phyloP scores from a whole-genome alignment of 2,329 filamentous ascomycete species.

The Pseudogymnoascus verrucosus region DNA sequence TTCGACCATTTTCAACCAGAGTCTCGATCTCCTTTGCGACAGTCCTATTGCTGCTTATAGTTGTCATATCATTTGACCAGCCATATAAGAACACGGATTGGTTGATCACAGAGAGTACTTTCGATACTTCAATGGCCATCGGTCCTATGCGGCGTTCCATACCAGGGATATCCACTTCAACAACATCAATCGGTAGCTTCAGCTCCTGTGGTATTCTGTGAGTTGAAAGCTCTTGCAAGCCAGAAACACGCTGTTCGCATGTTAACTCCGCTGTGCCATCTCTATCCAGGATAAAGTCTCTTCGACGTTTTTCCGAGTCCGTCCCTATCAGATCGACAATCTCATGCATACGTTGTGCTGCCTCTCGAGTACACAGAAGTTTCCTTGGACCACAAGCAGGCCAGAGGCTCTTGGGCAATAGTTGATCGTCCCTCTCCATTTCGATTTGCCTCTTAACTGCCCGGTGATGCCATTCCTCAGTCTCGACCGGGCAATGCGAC shows the following conservation, averaged over 20 bases:
- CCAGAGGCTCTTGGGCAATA: constrained; percentile 54
- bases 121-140: constrained; percentile 36
- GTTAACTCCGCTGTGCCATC: constrained; percentile 19
- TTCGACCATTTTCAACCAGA: constrained; percentile 44
- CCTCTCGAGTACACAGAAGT: constrained; percentile 55
- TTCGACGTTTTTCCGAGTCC: constrained; percentile 46
- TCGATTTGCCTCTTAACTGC: constrained; percentile 44
- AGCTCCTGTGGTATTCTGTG: constrained; percentile 45
- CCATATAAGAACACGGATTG: constrained; percentile 61
- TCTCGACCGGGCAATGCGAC: constrained; percentile 27
- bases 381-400: constrained; percentile 46
- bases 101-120: constrained; percentile 51
- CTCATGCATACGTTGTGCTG: constrained; percentile 54
- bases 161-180: constrained; percentile 36
- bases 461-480: constrained; percentile 27
- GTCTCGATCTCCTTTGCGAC: constrained; percentile 55
- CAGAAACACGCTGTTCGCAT: constrained; percentile 22
- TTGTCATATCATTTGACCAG: constrained; percentile 51
- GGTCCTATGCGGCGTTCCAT: constrained; percentile 35
- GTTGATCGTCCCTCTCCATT: constrained; percentile 49
- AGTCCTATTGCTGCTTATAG: constrained; percentile 57
- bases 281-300: constrained; percentile 44
- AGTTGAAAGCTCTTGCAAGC: constrained; percentile 41
- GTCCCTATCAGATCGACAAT: constrained; percentile 56
- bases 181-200: constrained; percentile 48